phyloP scores from a whole-genome alignment of 176 grass and related monocot species.

The Raddia guianensis region DNA sequence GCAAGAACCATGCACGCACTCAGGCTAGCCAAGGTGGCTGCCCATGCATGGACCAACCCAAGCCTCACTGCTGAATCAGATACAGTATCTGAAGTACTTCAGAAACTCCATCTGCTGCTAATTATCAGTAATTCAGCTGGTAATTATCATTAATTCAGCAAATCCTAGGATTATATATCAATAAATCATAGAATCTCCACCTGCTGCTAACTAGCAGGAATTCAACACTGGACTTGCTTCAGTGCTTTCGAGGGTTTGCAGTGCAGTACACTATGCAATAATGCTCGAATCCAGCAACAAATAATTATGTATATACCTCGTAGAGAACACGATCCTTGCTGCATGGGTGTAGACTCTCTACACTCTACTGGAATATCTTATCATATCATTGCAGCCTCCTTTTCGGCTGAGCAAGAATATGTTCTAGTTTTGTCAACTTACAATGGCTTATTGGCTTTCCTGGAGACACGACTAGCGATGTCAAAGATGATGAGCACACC shows the following conservation, averaged over 20 bases:
- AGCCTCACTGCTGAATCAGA: constrained; percentile 15
- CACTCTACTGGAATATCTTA: neutral
- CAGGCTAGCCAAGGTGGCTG: constrained; percentile 53
- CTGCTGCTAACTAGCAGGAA: neutral
- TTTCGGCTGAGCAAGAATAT: constrained; percentile 8
- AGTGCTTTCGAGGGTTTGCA: neutral
- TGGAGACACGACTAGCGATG: constrained; percentile 14
- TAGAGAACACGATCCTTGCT: constrained; percentile 5
- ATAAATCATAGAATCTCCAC: neutral
- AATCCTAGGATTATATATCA: too few relatives aligned
- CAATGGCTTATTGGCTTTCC: constrained; percentile 7
- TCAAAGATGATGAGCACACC: constrained; percentile 27
- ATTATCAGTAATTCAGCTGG: neutral
- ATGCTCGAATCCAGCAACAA: neutral
- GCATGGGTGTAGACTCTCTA: neutral
- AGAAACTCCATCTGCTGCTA: neutral
- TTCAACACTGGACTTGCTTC: neutral
- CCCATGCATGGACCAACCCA: constrained; percentile 39
- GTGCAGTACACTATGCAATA: neutral
- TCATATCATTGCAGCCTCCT: constrained; percentile 6
- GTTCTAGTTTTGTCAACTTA: constrained; percentile 22
- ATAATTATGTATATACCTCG: neutral
- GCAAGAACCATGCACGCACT: constrained; percentile 19
- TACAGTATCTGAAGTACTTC: too few relatives aligned
- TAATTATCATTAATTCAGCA: too few relatives aligned